phyloP scores from a whole-genome alignment of 2,329 filamentous ascomycete genomes.

The Pseudogymnoascus sp. region DNA sequence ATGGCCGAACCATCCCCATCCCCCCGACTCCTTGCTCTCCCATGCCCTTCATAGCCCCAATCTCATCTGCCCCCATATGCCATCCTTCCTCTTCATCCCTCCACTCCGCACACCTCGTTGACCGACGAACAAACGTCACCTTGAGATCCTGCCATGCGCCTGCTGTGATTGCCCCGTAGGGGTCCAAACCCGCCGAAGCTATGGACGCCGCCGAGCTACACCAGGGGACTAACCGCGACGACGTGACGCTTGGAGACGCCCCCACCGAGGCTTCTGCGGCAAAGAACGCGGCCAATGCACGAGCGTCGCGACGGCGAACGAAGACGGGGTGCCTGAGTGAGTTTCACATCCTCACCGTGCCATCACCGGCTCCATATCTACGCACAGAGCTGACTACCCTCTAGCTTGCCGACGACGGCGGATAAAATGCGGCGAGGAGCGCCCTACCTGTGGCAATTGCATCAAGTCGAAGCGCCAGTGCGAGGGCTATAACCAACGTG shows the following conservation, averaged over 20 bases:
- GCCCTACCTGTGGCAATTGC: slow-evolving; percentile 75
- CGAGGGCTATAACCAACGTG: slow-evolving; percentile 74
- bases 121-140: not conserved
- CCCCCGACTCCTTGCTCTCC: not conserved
- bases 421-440: slow-evolving; percentile 94
- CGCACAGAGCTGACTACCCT: slow-evolving; percentile 10
- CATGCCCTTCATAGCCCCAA: not conserved
- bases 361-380: not conserved
- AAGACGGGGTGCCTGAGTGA: slow-evolving; percentile 89
- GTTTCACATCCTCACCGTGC: slow-evolving; percentile 27
- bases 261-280: slow-evolving; percentile 6
- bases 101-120: not conserved
- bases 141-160: not conserved
- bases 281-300: slow-evolving; percentile 32
- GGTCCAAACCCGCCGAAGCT: not conserved
- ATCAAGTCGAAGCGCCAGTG: slow-evolving; percentile 78
- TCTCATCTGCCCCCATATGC: not conserved
- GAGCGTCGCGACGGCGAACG: slow-evolving; percentile 51
- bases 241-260: not conserved
- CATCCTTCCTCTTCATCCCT: not conserved
- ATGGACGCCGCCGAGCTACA: not conserved
- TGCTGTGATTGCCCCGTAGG: not conserved
- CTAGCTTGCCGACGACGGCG: slow-evolving; percentile 83
- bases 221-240: not conserved
- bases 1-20: not conserved